These are phyloP conservation scores for Cyberlindnera mrakii DNA, from an alignment of 805 yeast species.

Conservation along the genomic window DNA sequence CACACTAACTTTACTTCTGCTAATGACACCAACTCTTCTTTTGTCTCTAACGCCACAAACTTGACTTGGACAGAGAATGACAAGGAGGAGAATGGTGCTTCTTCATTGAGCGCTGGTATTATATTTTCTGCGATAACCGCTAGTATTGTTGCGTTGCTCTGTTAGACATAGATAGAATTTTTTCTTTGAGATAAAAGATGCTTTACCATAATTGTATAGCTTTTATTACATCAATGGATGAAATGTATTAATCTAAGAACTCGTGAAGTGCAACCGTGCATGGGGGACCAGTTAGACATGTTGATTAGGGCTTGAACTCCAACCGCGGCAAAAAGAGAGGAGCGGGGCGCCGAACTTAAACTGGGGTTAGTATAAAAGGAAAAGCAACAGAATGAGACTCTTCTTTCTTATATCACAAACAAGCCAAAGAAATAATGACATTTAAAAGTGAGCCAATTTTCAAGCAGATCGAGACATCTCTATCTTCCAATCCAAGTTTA, in stretches of 20 bases:
- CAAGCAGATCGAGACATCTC: conserved; percentile 15
- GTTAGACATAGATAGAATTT: background rate
- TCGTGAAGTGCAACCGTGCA: no score
- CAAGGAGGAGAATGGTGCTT: conserved; percentile 1
- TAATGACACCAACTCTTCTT: background rate
- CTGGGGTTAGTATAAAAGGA: no score
- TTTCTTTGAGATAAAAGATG: no score
- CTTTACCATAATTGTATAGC: no score
- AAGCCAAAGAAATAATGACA: conserved; percentile 8
- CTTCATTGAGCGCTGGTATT: background rate
- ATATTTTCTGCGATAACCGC: background rate
- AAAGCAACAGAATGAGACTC: background rate
- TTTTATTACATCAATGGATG: no score
- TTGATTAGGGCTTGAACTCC: no score
- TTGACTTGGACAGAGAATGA: conserved; percentile 4
- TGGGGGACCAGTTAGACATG: no score
- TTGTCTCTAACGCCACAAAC: conserved; percentile 1
- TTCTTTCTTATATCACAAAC: background rate
- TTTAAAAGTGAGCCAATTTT: conserved; percentile 23
- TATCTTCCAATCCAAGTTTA: conserved; percentile 11
- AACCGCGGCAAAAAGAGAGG: no score
- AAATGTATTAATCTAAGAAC: no score
- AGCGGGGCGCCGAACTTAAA: no score
- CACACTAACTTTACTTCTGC: background rate
- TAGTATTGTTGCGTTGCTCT: background rate